Conservation (phyloP, 768 basidiomycete species). For the Russula abietina region DNA sequence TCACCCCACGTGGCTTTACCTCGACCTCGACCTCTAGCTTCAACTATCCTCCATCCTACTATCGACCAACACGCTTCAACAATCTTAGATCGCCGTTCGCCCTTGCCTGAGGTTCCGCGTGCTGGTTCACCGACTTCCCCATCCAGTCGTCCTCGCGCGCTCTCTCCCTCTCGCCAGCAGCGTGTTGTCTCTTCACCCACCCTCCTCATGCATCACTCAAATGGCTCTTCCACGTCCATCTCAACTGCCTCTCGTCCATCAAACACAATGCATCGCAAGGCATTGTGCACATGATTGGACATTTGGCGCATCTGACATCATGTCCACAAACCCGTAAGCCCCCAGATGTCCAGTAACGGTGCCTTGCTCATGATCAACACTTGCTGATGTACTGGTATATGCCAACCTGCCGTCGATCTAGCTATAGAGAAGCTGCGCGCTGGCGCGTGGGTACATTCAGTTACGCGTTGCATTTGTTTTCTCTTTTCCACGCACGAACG, state of each 20-base stretch:
- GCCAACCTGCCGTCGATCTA: slow-evolving; percentile 79
- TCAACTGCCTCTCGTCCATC: slow-evolving; percentile 33
- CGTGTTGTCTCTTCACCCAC: slow-evolving; percentile 30
- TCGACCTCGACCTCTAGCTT: slow-evolving; percentile 50
- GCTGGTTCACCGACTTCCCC: slow-evolving; percentile 24
- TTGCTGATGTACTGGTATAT: slow-evolving; percentile 47
- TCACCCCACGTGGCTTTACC: slow-evolving; percentile 39
- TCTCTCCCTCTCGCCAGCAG: slow-evolving; percentile 15
- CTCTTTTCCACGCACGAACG: no score
- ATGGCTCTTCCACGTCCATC: slow-evolving; percentile 55
- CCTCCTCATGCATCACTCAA: slow-evolving; percentile 48
- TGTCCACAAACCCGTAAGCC: slow-evolving; percentile 87
- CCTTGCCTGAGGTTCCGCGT: slow-evolving; percentile 36
- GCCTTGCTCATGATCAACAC: slow-evolving; percentile 27
- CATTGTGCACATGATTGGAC: slow-evolving; percentile 75
- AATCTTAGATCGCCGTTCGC: slow-evolving; percentile 31
- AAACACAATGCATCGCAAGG: slow-evolving; percentile 57
- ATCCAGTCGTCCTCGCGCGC: slow-evolving; percentile 8
- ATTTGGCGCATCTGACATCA: slow-evolving; percentile 85
- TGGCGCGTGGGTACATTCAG: slow-evolving; percentile 76
- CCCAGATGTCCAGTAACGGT: neutral
- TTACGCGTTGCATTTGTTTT: no score
- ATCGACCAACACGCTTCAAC: slow-evolving; percentile 29
- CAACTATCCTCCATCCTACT: slow-evolving; percentile 30
- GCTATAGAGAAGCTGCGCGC: slow-evolving; percentile 74